Evolutionary conservation across 371 early-diverging fungal genomes (phyloP), one percentile per base, ranked within the genome.

Genomic region (Zopfochytrium polystomum): DNA sequence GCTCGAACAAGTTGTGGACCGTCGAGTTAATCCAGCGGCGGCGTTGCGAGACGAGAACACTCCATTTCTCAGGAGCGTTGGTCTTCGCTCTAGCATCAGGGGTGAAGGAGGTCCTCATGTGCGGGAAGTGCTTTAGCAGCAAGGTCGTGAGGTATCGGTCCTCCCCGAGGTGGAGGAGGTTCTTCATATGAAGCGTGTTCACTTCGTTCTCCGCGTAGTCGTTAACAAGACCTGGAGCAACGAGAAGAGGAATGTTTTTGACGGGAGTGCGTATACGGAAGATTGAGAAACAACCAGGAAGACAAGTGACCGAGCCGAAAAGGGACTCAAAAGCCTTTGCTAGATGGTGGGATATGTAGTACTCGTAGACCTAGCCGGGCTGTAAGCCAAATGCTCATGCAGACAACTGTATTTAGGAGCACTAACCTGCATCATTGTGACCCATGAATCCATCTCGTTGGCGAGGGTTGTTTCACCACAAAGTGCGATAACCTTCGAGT

Each of bases 21-120:
- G 99, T 99, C 2, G 96, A 96, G 77, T 99, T 99, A 71, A 99
- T 99, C 99, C 99, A 97, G 33, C 99, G 85, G 66, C 89, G 75
- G 25, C 89, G 68, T 64, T 89, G 89, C 50, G 96, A 98, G 34
- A 99, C 78, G 57, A 99, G 78, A 31, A 99, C 85, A 34, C 81
- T 76, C 86, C 96, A 99, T 60, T 85, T 82, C 63, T 96, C 97
- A 3, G 99, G 99, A 15, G 93, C 99, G 44, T 87, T 87, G n/a
- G 99, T 99, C 71, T 84, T 83, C 71, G 99, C 98, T 66, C 89
- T 85, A 4, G 99, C 99, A 58, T 91, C 88, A 0, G 96, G 85
- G 2, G 93, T 90, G 75, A 99, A 99, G 54, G 93, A 92, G 77
- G 93, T 91, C 77, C 96, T 96, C 81, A 91, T 88, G 73, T 92